Percentiles rank a stretch among this genome's conserved stretches.
Conservation (phyloP, 2,329 filamentous ascomycete species). For the Aspergillus spinulosporus region DNA sequence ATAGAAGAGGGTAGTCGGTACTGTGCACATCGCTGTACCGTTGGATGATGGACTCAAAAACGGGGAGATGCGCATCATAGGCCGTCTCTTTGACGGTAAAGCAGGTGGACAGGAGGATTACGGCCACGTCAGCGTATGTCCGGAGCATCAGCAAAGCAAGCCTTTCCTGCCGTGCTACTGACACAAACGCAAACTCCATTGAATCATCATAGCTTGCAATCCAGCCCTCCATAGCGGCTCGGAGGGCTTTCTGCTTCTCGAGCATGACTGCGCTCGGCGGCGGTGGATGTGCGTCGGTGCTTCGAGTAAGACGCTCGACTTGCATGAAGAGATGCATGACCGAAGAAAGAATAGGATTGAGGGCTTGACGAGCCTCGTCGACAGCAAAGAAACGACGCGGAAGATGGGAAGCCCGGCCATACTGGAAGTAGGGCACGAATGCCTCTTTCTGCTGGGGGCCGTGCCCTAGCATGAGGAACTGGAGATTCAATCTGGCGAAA, state of each 20-base stretch:
- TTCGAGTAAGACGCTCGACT: not conserved
- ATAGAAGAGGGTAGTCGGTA: not conserved
- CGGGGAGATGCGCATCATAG: not conserved
- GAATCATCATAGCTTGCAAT: not conserved
- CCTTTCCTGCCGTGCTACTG: not conserved
- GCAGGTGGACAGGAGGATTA: not conserved
- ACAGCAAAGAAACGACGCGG: not conserved
- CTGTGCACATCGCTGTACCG: not conserved
- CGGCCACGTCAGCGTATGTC: not conserved
- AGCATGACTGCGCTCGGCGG: not conserved
- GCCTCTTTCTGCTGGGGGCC: not conserved
- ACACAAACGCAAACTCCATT: not conserved
- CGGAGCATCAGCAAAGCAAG: not conserved
- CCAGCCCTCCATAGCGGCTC: not conserved
- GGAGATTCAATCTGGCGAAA: not conserved
- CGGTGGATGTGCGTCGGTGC: not conserved
- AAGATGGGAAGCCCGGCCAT: not conserved
- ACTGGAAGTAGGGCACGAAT: not conserved
- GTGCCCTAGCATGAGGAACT: constrained; percentile 6
- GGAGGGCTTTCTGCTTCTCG: constrained; percentile 1
- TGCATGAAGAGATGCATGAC: not conserved
- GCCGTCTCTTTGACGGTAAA: not conserved
- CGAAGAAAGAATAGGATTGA: not conserved
- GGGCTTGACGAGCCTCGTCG: not conserved
- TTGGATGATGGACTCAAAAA: not conserved